Percentiles rank a stretch among this genome's conserved stretches.
Evolutionary conservation across 345 rosid species (phyloP).

Genomic region (Brassica rapa): DNA sequence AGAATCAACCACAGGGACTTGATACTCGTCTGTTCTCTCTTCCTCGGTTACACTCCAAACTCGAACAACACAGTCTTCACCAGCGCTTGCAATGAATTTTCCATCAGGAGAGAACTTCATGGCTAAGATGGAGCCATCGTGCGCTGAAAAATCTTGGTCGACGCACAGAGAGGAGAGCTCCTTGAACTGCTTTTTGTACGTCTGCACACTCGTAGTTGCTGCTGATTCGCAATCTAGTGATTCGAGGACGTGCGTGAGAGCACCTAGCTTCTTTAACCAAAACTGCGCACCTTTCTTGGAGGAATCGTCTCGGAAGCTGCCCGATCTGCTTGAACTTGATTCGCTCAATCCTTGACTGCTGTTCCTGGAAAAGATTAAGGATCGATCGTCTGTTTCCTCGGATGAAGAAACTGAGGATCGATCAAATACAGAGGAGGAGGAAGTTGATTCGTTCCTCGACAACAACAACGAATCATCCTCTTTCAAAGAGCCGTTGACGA

Average conservation of each 20-base stretch:
- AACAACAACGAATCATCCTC: slow-evolving; percentile 39
- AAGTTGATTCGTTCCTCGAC: slow-evolving; percentile 40
- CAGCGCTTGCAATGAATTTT: slow-evolving; percentile 67
- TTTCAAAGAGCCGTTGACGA: not conserved
- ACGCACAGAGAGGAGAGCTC: slow-evolving; percentile 64
- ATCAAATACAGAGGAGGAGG: slow-evolving; percentile 47
- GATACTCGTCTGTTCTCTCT: slow-evolving; percentile 42
- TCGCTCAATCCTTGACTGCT: slow-evolving; percentile 20
- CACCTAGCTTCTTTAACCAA: slow-evolving; percentile 54
- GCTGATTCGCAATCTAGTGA: slow-evolving; percentile 42
- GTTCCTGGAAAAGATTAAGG: slow-evolving; percentile 16
- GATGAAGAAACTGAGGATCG: slow-evolving; percentile 30
- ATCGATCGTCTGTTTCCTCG: slow-evolving; percentile 18
- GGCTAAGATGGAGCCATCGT: slow-evolving; percentile 65
- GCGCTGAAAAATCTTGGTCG: slow-evolving; percentile 74
- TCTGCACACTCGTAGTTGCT: slow-evolving; percentile 35
- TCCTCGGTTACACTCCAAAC: slow-evolving; percentile 70
- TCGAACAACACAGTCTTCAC: slow-evolving; percentile 68
- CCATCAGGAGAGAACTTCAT: slow-evolving; percentile 81
- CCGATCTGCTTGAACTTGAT: slow-evolving; percentile 25
- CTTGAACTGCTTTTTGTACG: slow-evolving; percentile 51
- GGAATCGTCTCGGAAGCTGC: slow-evolving; percentile 33
- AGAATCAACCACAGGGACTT: slow-evolving; percentile 50
- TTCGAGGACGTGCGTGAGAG: slow-evolving; percentile 37
- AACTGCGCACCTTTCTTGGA: slow-evolving; percentile 29